Base-by-base conservation (phyloP, 192 early-diverging fungal species). In the Podila horticola region DNA sequence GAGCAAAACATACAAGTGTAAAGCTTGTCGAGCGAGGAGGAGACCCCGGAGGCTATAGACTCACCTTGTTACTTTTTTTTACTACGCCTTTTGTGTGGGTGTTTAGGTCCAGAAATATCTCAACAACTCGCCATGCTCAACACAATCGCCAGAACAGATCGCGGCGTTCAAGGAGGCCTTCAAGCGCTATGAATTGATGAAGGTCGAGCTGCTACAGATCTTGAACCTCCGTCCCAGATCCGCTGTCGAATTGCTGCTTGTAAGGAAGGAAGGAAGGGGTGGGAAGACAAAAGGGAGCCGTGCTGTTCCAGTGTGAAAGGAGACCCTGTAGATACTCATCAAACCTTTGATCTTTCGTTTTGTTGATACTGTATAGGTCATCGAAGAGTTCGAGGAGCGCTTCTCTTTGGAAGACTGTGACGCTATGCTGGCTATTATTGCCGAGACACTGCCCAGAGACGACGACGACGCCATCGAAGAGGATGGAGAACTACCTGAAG, bases 161-260 rank as follows among this genome's bases (percentile, higher is more conserved):
- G 30, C 67, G 15, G 41, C 33, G 4, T 71, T 91, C 50, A 86
- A 91, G 63, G 61, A 69, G 26, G 74, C 66, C 4, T 69, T 95
- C 33, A 58, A 51, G 31, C 45, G 41, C 4, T 90, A 79, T 49
- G 75, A 89, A 36, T 69, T 95, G 60, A 94, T 92, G 58, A 91
- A 91, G 73, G 92, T 86, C 4, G 94, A 95, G 66, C 85, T 89
- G 1, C 79, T 95, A 51, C 93, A 94, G 83, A 90, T 95, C 28
- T 69, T 94, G 70, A 94, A 95, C 58, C 67, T 91, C 59, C 76
- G 92, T 66, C 92, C 94, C 15, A 90, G 72, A 55, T 86, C 85
- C 28, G 66, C 76, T 7, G 91, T 93, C 19, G 94, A 93, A 66
- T 74, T 95, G 52, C 77, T 88, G 52, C 66, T 91, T 74, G 92